Conservation (phyloP, 768 basidiomycete species). For the Nidularia pulvinata region DNA sequence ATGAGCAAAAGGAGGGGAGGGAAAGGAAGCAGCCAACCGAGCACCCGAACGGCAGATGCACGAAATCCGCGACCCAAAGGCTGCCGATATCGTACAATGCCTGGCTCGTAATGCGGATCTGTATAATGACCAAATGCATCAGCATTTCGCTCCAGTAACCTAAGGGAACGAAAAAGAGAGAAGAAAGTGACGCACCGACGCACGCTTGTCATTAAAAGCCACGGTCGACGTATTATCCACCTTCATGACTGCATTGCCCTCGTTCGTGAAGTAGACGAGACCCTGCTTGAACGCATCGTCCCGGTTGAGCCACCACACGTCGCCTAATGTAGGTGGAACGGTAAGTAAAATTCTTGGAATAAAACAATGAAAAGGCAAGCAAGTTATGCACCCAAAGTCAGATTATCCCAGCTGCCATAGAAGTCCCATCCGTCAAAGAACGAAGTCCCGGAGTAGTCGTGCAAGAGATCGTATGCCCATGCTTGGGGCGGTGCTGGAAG, state of each 20-base stretch:
- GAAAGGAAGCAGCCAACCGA: constrained; percentile 24
- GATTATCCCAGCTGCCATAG: constrained; percentile 44
- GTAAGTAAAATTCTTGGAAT: not conserved
- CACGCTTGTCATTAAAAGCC: constrained; percentile 41
- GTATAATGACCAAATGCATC: not conserved
- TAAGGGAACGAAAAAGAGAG: not conserved
- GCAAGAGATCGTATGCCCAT: constrained; percentile 30
- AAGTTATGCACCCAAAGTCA: constrained; percentile 28
- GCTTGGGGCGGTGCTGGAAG: not conserved
- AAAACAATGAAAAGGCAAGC: not conserved
- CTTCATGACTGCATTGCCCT: constrained; percentile 63
- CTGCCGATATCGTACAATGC: constrained; percentile 36
- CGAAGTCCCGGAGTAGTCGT: constrained; percentile 36
- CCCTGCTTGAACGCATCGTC: constrained; percentile 26
- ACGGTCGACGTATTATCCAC: constrained; percentile 71
- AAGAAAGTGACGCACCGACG: constrained; percentile 41
- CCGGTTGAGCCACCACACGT: constrained; percentile 50
- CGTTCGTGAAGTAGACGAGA: constrained; percentile 55
- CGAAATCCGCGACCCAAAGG: constrained; percentile 39
- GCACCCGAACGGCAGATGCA: constrained; percentile 57
- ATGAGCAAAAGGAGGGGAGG: not conserved
- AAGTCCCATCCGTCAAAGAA: constrained; percentile 56
- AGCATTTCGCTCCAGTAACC: not conserved
- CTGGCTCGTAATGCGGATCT: constrained; percentile 43
- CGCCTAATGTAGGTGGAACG: constrained; percentile 29